Base-by-base conservation (phyloP, 1,284 basidiomycete genomes). In the Boletus semigastroideus region DNA sequence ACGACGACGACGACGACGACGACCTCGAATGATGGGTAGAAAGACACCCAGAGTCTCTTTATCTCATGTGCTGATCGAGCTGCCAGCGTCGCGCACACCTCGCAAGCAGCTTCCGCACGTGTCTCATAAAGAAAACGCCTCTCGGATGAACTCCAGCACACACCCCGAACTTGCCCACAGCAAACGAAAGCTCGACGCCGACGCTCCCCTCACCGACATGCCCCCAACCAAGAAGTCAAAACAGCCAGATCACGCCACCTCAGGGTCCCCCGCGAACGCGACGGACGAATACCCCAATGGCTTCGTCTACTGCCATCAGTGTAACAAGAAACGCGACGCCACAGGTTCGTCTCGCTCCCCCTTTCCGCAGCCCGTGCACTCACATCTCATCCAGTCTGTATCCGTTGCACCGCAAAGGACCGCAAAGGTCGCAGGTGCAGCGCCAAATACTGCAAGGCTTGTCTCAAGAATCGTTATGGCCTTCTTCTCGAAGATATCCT, bases 261-360 rank as follows among this genome's bases (percentile, higher is more conserved):
- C 42, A 25, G 47, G 39, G 47, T 28, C 54, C 25, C 39, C 51
- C 43, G 17, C 54, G 14, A 60, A 59, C 46, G 50, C 43, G 39
- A 53, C 53, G 5, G 60, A 69, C 36, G 68, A 72, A 51, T 74
- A 62, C 57, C 67, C 72, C 20, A 64, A 71, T 53, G 70, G 70
- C 19, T 68, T 62, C 39, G 67, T 79, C 46, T 79, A 82, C 57
- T 90, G 87, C 58, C 87, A 90, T 65, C 87, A 90, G 60, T 90
- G 87, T 65, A 75, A 74, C 55, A 78, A 76, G 61, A 84, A 83
- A 58, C 78, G 79, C 42, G 79, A 80, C 57, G 60, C 65, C n/a
- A 59, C 69, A 38, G 69, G 85, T 84, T 41, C 52, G 73, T 71
- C 12, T 42, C 47, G 30, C 16, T 30, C 31, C 13, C 16, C 36